phyloP scores from a whole-genome alignment of 768 basidiomycete species.

The Boletus tomentosulus region DNA sequence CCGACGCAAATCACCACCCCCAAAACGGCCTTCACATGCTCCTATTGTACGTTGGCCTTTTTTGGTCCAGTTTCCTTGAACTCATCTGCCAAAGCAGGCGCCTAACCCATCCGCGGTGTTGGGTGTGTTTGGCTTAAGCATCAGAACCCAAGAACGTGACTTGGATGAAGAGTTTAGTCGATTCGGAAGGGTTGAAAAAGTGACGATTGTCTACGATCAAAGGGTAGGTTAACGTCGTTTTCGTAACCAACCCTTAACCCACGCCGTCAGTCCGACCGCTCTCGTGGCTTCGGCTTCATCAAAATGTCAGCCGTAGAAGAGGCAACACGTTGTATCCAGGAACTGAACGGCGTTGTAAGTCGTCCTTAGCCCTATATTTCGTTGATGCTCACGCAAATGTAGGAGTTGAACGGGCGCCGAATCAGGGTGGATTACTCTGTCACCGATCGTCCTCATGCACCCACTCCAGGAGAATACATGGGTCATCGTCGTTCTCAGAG shows the following conservation, averaged over 20 bases:
- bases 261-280: slow-evolving; percentile 74
- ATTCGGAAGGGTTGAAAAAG: slow-evolving; percentile 89
- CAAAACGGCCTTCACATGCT: slow-evolving; percentile 66
- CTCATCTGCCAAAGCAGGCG: slow-evolving; percentile 58
- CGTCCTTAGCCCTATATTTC: neutral
- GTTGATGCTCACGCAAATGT: slow-evolving; percentile 5
- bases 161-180: slow-evolving; percentile 91
- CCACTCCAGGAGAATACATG: slow-evolving; percentile 98
- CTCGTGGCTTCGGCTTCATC: slow-evolving; percentile 97
- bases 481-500: slow-evolving; percentile 69
- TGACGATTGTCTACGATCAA: slow-evolving; percentile 95
- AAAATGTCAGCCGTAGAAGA: slow-evolving; percentile 89
- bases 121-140: slow-evolving; percentile 98
- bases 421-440: slow-evolving; percentile 98
- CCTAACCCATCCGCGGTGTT: slow-evolving; percentile 86
- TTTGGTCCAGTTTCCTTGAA: slow-evolving; percentile 10
- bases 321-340: slow-evolving; percentile 80
- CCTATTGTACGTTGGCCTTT: slow-evolving; percentile 54
- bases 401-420: slow-evolving; percentile 93
- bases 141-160: slow-evolving; percentile 90
- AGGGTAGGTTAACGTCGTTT: slow-evolving; percentile 50
- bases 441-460: slow-evolving; percentile 89
- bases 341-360: slow-evolving; percentile 88
- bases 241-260: slow-evolving; percentile 20
- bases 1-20: slow-evolving; percentile 55